Base-by-base conservation (phyloP, 768 basidiomycete species). In the Coprinopsis strossmayeri region DNA sequence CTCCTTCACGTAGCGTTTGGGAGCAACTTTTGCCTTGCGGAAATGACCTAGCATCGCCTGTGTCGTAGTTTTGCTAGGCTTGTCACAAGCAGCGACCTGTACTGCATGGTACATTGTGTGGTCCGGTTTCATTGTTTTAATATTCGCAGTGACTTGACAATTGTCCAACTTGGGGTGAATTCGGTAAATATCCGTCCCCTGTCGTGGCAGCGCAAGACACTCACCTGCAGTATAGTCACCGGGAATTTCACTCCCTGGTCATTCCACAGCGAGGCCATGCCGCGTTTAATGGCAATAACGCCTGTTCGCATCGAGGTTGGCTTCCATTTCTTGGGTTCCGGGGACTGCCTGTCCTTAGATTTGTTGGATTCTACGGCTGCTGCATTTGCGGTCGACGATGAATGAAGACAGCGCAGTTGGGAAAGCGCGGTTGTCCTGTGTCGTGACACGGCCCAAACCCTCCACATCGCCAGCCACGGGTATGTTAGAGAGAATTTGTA, bases 191-290 rank as follows among this genome's bases (percentile, higher is more conserved):
- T 50, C 55, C 24, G 40, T 48, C 43, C 34, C 50, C 15, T 23
- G 15, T 38, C n/a, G 28, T 20, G 21, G 50, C 39, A 45, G 44
- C 43, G 21, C 25, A 28, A 34, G 41, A 45, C 46, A 58, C 76
- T 54, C 55, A 92, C 95, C 77, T 98, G 93, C 34, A 99, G 78
- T 41, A 99, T 82, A 0, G 96, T 99, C 24, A 96, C 91, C 1
- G 96, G 95, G 55, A 87, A 73, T 42, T 88, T 76, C 28, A 79
- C 81, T 21, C 96, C 96, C 50, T 91, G 84, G 62, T 87, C 79
- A 61, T 93, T 89, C 90, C 91, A 98, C 59, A 98, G 69, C 12
- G 79, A 79, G 9, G 90, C 87, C 96, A 98, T 98, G 38, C 96
- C 96, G 48, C 91, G 82, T 72, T 99, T 99, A 50, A 86, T 78